Conservation (phyloP, 164 flowering plant species). For the Magnolia kwangsiensis region DNA sequence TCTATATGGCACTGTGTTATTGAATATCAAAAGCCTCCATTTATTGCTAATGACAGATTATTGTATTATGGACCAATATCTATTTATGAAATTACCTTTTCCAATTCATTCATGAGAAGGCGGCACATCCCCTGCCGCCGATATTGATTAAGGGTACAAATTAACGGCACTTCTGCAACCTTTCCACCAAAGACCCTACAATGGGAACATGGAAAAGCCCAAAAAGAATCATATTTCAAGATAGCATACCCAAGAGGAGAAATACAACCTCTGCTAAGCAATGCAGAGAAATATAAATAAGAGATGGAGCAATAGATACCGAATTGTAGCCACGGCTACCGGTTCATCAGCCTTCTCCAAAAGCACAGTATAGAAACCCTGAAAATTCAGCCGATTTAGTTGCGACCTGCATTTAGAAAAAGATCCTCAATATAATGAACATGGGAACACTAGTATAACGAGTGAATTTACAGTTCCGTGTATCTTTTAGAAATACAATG, state of each 20-base stretch:
- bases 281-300: neutral
- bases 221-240: neutral
- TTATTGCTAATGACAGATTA: neutral
- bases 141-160: slow-evolving; percentile 67
- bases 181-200: slow-evolving; percentile 65
- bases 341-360: slow-evolving; percentile 74
- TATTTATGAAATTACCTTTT: slow-evolving; percentile 19
- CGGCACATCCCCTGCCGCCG: slow-evolving; percentile 90
- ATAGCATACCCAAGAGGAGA: neutral
- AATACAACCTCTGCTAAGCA: neutral
- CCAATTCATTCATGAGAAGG: slow-evolving; percentile 65
- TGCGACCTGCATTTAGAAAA: slow-evolving; percentile 59
- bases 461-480: neutral
- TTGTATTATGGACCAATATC: neutral
- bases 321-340: slow-evolving; percentile 62
- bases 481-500: neutral
- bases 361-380: slow-evolving; percentile 69
- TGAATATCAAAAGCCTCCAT: no score
- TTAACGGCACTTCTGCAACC: slow-evolving; percentile 88
- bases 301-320: slow-evolving; percentile 27
- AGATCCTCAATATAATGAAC: neutral
- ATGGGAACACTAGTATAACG: neutral
- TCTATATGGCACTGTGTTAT: no score
- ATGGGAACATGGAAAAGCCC: neutral
- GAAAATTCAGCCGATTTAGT: slow-evolving; percentile 61